These are phyloP conservation scores for Pseudocercospora fuligena DNA, from an alignment of 2,329 filamentous ascomycete species.

Conservation along the genomic window DNA sequence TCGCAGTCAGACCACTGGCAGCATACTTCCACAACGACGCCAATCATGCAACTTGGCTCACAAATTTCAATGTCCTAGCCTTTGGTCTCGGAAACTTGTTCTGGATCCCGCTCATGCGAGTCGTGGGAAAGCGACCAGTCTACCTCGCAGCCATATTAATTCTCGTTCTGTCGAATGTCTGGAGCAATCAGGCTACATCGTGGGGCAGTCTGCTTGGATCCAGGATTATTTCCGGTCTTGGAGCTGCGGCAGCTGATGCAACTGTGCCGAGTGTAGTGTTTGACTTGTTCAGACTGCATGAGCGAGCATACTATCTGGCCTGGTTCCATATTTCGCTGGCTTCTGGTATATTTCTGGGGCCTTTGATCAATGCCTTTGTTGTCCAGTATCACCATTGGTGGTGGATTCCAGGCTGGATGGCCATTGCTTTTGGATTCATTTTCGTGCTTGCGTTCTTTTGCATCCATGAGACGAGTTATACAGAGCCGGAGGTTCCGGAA, in stretches of 20 bases:
- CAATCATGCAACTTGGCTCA: conserved; percentile 33
- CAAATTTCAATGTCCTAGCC: conserved; percentile 38
- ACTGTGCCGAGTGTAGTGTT: conserved; percentile 44
- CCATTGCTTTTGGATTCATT: conserved; percentile 33
- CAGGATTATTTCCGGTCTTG: conserved; percentile 36
- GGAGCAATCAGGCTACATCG: conserved; percentile 38
- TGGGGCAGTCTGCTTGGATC: conserved; percentile 35
- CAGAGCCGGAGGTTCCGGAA: neutral
- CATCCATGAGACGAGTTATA: conserved; percentile 37
- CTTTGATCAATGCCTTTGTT: conserved; percentile 41
- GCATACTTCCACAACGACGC: conserved; percentile 38
- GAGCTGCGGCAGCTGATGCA: conserved; percentile 43
- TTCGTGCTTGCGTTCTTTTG: conserved; percentile 34
- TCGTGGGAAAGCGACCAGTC: conserved; percentile 45
- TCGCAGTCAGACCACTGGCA: conserved; percentile 41
- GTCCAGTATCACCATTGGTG: conserved; percentile 37
- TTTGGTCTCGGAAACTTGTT: conserved; percentile 41
- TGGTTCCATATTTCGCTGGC: conserved; percentile 45
- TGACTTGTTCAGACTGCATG: conserved; percentile 44
- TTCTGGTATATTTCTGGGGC: conserved; percentile 45
- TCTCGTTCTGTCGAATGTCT: conserved; percentile 43
- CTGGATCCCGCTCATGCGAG: conserved; percentile 41
- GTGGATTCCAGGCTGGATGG: conserved; percentile 36
- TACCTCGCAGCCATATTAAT: conserved; percentile 43
- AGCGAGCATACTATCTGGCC: conserved; percentile 46